phyloP scores from a whole-genome alignment of 148 eudicot genomes.

The Bassia scoparia region DNA sequence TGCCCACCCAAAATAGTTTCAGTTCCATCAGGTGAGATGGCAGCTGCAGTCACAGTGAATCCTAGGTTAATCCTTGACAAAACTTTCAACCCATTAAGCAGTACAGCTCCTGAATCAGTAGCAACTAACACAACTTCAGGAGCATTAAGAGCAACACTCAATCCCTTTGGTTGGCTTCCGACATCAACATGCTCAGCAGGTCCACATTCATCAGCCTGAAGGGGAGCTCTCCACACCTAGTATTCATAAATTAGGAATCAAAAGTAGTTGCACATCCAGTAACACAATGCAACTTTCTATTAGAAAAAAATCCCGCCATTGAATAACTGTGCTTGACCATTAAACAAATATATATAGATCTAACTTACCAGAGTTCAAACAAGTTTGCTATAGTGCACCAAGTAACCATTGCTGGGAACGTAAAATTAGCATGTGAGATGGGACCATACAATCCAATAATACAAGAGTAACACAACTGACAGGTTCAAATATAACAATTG shows the following conservation, averaged over 20 bases:
- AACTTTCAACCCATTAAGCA: conserved; percentile 62
- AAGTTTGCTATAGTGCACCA: neutral
- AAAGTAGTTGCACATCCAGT: neutral
- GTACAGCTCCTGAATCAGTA: conserved; percentile 68
- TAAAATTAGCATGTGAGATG: neutral
- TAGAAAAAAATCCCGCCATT: neutral
- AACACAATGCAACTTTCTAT: neutral
- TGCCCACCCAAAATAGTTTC: conserved; percentile 84
- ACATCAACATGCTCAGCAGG: conserved; percentile 63
- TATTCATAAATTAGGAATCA: conserved; percentile 1
- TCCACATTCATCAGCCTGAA: conserved; percentile 64
- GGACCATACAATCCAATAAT: neutral
- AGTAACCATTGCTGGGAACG: neutral
- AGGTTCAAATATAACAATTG: neutral
- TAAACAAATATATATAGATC: neutral
- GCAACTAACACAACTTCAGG: conserved; percentile 69
- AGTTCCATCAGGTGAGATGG: conserved; percentile 74
- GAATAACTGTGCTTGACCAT: neutral
- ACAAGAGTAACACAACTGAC: neutral
- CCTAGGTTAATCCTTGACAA: conserved; percentile 65
- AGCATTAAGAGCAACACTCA: conserved; percentile 61
- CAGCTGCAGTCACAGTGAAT: conserved; percentile 71
- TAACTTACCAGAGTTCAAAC: neutral
- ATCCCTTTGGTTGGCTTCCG: conserved; percentile 84
- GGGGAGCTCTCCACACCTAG: conserved; percentile 85